These are phyloP conservation scores for Malus sylvestris DNA, from an alignment of 306 rosid genomes.

Conservation along the genomic window DNA sequence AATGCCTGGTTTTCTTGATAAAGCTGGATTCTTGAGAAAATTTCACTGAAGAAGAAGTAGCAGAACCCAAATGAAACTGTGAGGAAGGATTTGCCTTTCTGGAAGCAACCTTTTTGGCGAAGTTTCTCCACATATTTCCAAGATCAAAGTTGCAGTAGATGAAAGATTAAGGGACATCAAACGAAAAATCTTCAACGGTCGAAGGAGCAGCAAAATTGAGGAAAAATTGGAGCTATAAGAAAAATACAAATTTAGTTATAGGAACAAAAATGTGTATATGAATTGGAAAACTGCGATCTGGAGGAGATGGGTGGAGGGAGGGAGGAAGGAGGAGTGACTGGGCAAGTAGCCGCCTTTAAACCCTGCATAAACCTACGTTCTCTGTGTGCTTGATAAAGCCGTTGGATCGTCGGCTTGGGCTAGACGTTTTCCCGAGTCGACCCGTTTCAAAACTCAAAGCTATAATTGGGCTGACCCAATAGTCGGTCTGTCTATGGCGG, in stretches of 20 bases:
- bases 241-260: background rate
- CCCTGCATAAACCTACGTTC: slow-evolving; percentile 64
- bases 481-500: too few species aligned
- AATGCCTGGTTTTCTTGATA: slow-evolving; percentile 19
- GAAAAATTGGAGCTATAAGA: too few species aligned
- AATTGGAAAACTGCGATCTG: background rate
- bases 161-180: slow-evolving; percentile 2
- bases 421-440: background rate
- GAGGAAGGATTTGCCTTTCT: slow-evolving; percentile 20
- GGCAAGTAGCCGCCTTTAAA: slow-evolving; percentile 49
- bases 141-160: slow-evolving; percentile 1
- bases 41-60: slow-evolving; percentile 17
- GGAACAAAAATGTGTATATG: background rate
- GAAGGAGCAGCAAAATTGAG: background rate
- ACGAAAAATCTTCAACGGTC: background rate
- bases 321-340: background rate
- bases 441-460: background rate
- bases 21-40: slow-evolving; percentile 11
- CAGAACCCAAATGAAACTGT: background rate
- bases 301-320: background rate
- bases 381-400: background rate
- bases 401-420: background rate
- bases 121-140: slow-evolving; percentile 52
- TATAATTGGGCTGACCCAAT: background rate
- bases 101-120: slow-evolving; percentile 46